Evolutionary conservation across 2,329 filamentous ascomycete genomes (phyloP), one percentile per base, ranked within the genome.

Genomic region (Neopestalotiopsis rosae): DNA sequence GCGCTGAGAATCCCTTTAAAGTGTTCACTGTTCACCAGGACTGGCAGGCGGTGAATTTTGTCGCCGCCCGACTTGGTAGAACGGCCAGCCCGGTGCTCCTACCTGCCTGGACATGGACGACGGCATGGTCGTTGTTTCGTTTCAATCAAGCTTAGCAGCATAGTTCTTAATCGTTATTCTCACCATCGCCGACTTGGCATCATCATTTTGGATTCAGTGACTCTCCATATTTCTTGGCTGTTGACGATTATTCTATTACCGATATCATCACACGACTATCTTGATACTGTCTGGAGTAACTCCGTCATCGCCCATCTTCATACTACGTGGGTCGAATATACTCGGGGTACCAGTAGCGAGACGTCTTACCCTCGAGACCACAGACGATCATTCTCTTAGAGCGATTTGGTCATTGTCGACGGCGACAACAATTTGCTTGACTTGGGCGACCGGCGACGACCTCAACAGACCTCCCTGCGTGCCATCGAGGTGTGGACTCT

Each of bases 11-110:
- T 62, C 28, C 59, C n/a, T 38, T 24, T 34, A 40, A 20, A 40
- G 59, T 62, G 30, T 17, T 34, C n/a, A 30, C 59, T 62, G 30
- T 17, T 34, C n/a, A 30, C 59, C 40, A 30, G 9, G 32, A 38
- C 12, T 30, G 59, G 59, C 32, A 62, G 59, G 59, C 59, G 59
- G 59, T 62, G 59, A 40, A 62, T 38, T 40, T 62, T 62, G 59
- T 62, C 32, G 59, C 59, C 57, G 57, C 59, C 59, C 30, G 59
- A 40, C 59, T 38, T 34, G 28, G 28, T 20, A 62, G 28, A 32
- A 30, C 59, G 9, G 59, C 32, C 59, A n/a, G 34, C 59, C 59
- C 45, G 45, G 45, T 52, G 6, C 34, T 9, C 34, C 34, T 38
- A 38, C 34, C 45, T 52, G 6, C 45, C 14, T 38, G 59, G n/a